Evolutionary conservation across 2,329 filamentous ascomycete species (phyloP).

Genomic region (Scedosporium apiospermum): DNA sequence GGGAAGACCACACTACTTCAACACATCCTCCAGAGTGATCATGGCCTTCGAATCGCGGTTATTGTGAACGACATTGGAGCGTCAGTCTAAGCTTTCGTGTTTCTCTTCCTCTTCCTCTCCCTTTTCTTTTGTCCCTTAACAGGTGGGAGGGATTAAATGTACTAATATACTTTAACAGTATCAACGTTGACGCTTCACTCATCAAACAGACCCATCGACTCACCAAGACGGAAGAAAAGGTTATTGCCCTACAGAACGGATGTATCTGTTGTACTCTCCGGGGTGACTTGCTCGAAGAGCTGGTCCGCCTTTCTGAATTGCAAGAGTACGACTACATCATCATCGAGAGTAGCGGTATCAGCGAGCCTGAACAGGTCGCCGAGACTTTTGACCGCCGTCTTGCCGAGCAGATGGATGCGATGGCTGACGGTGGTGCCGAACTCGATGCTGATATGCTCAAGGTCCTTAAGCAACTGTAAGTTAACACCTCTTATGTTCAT

Average conservation of each 20-base stretch:
- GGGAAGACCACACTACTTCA: slow-evolving; percentile 64
- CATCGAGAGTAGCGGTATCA: slow-evolving; percentile 56
- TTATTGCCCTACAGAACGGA: slow-evolving; percentile 61
- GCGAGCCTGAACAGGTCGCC: slow-evolving; percentile 63
- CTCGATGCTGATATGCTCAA: slow-evolving; percentile 25
- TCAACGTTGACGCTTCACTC: slow-evolving; percentile 57
- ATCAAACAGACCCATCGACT: slow-evolving; percentile 47
- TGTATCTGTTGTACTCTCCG: slow-evolving; percentile 71
- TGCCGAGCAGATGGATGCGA: slow-evolving; percentile 33
- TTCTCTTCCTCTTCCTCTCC: not conserved
- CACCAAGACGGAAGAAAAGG: slow-evolving; percentile 51
- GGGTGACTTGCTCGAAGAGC: slow-evolving; percentile 60
- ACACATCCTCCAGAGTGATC: slow-evolving; percentile 57
- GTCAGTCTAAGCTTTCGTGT: slow-evolving; percentile 20
- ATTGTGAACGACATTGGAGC: slow-evolving; percentile 66
- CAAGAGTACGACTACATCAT: slow-evolving; percentile 53
- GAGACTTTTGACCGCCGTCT: slow-evolving; percentile 58
- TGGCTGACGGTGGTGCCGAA: slow-evolving; percentile 21
- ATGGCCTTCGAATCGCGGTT: slow-evolving; percentile 59
- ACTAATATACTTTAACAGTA: slow-evolving; percentile 19
- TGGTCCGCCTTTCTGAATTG: slow-evolving; percentile 50
- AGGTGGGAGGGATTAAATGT: not conserved
- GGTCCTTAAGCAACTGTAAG: slow-evolving; percentile 26
- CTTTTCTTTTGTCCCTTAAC: not conserved
- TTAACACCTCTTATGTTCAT: slow-evolving; percentile 11